Evolutionary conservation across 192 early-diverging fungal genomes (phyloP).

Genomic region (Coemansia sp.): DNA sequence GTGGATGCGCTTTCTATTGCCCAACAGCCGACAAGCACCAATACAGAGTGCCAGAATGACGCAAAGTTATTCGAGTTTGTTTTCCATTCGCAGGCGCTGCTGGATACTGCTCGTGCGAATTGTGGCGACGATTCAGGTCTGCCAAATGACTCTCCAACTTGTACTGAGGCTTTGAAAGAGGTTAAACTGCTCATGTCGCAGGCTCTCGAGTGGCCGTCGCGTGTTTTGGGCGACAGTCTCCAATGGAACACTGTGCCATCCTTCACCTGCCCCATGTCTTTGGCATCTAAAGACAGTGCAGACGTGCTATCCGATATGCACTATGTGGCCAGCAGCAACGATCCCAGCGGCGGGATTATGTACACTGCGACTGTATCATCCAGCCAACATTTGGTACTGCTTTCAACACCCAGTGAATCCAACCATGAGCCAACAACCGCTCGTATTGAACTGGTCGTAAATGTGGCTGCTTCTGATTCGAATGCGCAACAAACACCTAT

Average conservation of each 20-base stretch:
- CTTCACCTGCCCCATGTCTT: background rate
- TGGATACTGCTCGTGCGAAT: background rate
- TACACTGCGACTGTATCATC: background rate
- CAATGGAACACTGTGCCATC: constrained; percentile 13
- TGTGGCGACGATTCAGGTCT: background rate
- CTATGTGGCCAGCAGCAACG: constrained; percentile 1
- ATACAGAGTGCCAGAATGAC: background rate
- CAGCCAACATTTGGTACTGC: background rate
- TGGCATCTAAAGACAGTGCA: background rate
- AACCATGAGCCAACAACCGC: background rate
- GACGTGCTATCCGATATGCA: constrained; percentile 8
- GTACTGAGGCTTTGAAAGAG: constrained; percentile 15
- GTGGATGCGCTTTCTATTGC: background rate
- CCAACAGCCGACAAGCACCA: background rate
- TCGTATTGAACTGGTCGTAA: constrained; percentile 6
- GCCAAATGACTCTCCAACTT: constrained; percentile 6
- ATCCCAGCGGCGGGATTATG: background rate
- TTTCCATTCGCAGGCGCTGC: constrained; percentile 19
- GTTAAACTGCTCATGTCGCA: constrained; percentile 11
- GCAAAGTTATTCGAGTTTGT: constrained; percentile 13
- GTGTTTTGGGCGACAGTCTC: constrained; percentile 25
- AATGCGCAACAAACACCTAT: background rate
- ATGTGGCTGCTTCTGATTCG: background rate
- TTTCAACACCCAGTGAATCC: background rate
- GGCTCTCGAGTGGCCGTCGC: constrained; percentile 37